phyloP scores from a whole-genome alignment of 2,329 filamentous ascomycete genomes.

The Falciphora oryzae region DNA sequence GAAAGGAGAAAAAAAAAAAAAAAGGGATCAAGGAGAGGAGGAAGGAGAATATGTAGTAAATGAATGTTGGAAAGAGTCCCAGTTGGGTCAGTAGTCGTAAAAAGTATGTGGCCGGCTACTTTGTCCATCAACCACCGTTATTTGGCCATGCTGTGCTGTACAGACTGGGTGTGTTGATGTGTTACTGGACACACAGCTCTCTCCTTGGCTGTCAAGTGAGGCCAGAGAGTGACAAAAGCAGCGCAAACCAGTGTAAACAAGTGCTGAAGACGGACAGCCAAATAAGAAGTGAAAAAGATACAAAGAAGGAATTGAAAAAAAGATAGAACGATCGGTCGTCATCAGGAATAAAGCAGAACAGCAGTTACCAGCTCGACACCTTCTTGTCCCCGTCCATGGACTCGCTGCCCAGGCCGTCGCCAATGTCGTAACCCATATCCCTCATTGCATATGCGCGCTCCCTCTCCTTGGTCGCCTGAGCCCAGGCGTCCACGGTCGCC shows the following conservation, averaged over 20 bases:
- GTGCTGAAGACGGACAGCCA: background rate
- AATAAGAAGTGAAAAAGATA: background rate
- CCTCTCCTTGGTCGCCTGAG: constrained; percentile 30
- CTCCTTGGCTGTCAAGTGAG: background rate
- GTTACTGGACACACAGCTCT: background rate
- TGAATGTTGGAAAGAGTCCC: too few species aligned
- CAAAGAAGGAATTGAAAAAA: background rate
- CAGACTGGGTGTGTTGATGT: too few species aligned
- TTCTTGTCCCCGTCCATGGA: constrained; percentile 21
- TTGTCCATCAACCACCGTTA: background rate
- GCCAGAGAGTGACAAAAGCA: background rate
- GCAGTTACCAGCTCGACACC: constrained; percentile 9
- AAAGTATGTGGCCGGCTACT: too few species aligned
- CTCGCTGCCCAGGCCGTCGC: constrained; percentile 30
- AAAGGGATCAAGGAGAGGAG: too few species aligned
- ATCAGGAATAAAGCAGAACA: background rate
- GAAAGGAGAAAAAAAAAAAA: too few species aligned
- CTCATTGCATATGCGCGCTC: constrained; percentile 34
- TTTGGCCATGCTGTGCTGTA: too few species aligned
- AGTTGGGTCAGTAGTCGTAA: background rate
- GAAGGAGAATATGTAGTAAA: background rate
- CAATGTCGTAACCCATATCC: constrained; percentile 34
- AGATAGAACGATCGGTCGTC: background rate
- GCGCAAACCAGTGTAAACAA: background rate
- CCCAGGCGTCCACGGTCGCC: constrained; percentile 40